Evolutionary conservation across 2,329 filamentous ascomycete species (phyloP).

Genomic region (Arachnopeziza araneosa): DNA sequence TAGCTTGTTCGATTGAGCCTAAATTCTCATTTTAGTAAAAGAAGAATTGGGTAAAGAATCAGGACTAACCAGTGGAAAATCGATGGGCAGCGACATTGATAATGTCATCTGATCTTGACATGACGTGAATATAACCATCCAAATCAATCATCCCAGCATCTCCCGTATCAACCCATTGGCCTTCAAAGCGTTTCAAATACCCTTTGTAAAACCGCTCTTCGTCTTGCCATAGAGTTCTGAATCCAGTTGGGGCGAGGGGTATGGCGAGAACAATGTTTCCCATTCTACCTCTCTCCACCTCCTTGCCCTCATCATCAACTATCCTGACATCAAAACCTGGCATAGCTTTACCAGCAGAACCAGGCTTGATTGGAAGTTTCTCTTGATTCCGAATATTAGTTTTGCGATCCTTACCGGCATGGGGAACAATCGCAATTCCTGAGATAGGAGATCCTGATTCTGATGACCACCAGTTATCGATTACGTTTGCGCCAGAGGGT

Average conservation of each 20-base stretch:
- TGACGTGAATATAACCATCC: conserved; percentile 61
- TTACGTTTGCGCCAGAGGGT: conserved; percentile 54
- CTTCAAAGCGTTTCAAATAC: conserved; percentile 76
- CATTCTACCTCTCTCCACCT: conserved; percentile 68
- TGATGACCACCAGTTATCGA: conserved; percentile 72
- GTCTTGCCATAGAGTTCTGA: conserved; percentile 81
- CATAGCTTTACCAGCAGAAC: conserved; percentile 85
- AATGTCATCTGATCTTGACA: conserved; percentile 70
- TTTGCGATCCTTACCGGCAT: conserved; percentile 49
- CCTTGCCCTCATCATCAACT: conserved; percentile 73
- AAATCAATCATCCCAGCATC: conserved; percentile 82
- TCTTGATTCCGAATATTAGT: conserved; percentile 32
- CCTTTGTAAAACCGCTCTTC: conserved; percentile 79
- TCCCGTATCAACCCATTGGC: conserved; percentile 84
- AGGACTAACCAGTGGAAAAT: conserved; percentile 68
- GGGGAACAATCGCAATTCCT: conserved; percentile 57
- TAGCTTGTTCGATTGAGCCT: conserved; percentile 87
- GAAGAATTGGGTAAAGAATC: background rate
- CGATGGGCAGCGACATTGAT: conserved; percentile 95
- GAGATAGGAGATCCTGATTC: conserved; percentile 66
- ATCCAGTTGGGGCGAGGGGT: conserved; percentile 79
- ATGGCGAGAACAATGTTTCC: conserved; percentile 85
- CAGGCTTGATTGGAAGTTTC: conserved; percentile 65
- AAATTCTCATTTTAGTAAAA: conserved; percentile 4
- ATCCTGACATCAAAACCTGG: conserved; percentile 84